Evolutionary conservation across 2,329 filamentous ascomycete species (phyloP).

Genomic region (Ascochyta clinopodiicola): DNA sequence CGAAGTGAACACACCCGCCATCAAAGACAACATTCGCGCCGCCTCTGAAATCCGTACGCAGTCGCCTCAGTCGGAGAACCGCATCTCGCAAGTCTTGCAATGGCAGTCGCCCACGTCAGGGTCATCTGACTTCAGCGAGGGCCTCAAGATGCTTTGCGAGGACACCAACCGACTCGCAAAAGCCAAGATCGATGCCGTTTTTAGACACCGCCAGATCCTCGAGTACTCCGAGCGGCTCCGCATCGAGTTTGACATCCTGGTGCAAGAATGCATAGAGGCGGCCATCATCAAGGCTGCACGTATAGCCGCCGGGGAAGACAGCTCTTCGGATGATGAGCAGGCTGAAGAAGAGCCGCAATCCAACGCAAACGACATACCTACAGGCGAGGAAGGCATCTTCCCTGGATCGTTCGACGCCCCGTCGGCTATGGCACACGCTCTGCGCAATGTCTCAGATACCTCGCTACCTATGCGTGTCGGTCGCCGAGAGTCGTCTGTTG

Average conservation of each 20-base stretch:
- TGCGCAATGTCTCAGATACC: conserved; percentile 62
- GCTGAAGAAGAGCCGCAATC: conserved; percentile 54
- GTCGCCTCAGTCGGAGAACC: conserved; percentile 93
- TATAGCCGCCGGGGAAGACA: conserved; percentile 83
- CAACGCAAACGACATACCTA: conserved; percentile 47
- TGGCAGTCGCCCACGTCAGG: conserved; percentile 96
- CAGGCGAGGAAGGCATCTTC: conserved; percentile 63
- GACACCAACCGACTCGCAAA: conserved; percentile 87
- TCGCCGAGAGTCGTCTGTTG: conserved; percentile 65
- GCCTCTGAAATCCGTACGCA: conserved; percentile 84
- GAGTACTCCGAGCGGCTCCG: conserved; percentile 97
- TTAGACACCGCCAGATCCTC: conserved; percentile 88
- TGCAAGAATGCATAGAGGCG: conserved; percentile 94
- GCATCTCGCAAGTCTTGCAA: conserved; percentile 90
- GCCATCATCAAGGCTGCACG: conserved; percentile 88
- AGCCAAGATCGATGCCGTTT: conserved; percentile 89
- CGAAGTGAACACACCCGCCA: conserved; percentile 90
- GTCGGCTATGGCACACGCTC: conserved; percentile 63
- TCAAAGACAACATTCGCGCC: conserved; percentile 77
- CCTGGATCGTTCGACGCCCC: conserved; percentile 64
- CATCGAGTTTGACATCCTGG: conserved; percentile 88
- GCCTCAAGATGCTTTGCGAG: conserved; percentile 82
- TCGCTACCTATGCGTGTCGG: conserved; percentile 53
- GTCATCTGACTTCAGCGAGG: conserved; percentile 91
- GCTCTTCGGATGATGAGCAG: conserved; percentile 68